Percentiles rank a stretch among this genome's conserved stretches.
These are phyloP conservation scores for Apostasia ramifera DNA, from an alignment of 106 monocot genomes.

Conservation along the genomic window DNA sequence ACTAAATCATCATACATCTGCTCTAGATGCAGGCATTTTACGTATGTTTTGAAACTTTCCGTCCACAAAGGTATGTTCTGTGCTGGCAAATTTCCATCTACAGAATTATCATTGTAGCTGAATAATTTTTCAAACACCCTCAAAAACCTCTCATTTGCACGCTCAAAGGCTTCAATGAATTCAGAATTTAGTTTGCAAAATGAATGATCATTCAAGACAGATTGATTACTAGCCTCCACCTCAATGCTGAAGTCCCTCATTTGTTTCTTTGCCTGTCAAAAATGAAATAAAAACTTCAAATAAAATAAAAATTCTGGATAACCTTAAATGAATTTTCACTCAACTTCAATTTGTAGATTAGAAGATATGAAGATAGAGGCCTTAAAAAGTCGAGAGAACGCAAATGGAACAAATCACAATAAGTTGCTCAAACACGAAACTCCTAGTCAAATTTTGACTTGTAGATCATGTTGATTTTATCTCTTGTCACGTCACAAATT, in stretches of 20 bases:
- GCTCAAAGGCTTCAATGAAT: conserved; percentile 19
- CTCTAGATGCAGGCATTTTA: conserved; percentile 38
- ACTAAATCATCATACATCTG: conserved; percentile 26
- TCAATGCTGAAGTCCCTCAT: conserved; percentile 18
- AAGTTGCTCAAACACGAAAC: no score
- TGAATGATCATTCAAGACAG: conserved; percentile 7
- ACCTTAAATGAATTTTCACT: no score
- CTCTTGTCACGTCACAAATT: no score
- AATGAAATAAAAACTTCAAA: neutral
- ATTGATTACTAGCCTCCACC: conserved; percentile 6
- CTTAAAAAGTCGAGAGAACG: no score
- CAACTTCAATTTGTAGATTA: no score
- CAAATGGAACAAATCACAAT: no score
- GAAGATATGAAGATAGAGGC: no score
- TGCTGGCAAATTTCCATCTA: conserved; percentile 11
- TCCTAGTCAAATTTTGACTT: no score
- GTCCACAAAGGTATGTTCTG: conserved; percentile 57
- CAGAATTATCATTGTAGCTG: neutral
- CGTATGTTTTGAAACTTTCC: conserved; percentile 32
- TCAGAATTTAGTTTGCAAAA: conserved; percentile 11
- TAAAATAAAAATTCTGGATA: no score
- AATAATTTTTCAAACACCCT: conserved; percentile 21
- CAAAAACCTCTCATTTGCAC: conserved; percentile 14
- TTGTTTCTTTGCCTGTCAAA: conserved; percentile 40
- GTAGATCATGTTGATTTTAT: no score